Evolutionary conservation across 2,329 filamentous ascomycete species (phyloP).

Genomic region (Pseudopyrenochaeta lycopersici): DNA sequence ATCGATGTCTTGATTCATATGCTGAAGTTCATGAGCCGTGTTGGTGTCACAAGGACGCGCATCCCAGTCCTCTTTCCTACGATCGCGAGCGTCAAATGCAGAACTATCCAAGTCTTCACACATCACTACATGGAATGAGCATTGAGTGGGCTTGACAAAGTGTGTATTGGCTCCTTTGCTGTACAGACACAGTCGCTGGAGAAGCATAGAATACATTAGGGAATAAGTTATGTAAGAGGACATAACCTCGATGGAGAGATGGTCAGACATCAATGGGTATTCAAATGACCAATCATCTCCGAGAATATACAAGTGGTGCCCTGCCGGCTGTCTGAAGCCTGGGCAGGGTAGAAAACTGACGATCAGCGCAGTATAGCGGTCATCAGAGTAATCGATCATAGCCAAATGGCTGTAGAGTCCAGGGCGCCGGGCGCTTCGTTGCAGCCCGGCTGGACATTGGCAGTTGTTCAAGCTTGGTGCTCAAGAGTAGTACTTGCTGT

Average conservation of each 20-base stretch:
- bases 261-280: constrained; percentile 32
- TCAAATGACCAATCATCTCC: constrained; percentile 37
- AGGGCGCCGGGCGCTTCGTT: constrained; percentile 23
- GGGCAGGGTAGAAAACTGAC: constrained; percentile 29
- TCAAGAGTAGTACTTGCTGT: constrained; percentile 59
- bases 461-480: background rate
- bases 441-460: constrained; percentile 27
- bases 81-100: background rate
- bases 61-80: background rate
- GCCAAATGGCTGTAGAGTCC: constrained; percentile 44
- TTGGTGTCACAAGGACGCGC: too few relatives aligned
- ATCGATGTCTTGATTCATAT: background rate
- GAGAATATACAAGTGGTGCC: constrained; percentile 49
- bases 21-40: too few relatives aligned
- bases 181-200: constrained; percentile 37
- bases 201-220: constrained; percentile 53
- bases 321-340: constrained; percentile 21
- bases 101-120: background rate
- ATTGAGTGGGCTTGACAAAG: constrained; percentile 23
- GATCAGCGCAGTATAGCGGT: constrained; percentile 43
- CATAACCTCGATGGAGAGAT: constrained; percentile 46
- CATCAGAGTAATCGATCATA: constrained; percentile 48
- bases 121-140: background rate
- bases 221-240: constrained; percentile 54
- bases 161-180: constrained; percentile 49